Conservation (phyloP, 2,329 filamentous ascomycete species). For the Chrysoporthe deuterocubensis region DNA sequence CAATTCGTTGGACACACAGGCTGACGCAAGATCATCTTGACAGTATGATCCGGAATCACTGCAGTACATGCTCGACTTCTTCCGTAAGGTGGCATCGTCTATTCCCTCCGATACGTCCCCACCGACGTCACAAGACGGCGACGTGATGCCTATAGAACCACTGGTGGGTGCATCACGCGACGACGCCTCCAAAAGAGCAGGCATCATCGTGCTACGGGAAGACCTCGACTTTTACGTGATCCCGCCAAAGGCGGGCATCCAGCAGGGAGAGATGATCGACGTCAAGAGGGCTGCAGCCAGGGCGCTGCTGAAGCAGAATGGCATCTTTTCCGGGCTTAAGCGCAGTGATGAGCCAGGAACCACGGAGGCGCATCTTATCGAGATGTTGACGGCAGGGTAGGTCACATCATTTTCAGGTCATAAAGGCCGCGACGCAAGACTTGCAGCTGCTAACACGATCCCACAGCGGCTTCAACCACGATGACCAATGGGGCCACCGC, state of each 20-base stretch:
- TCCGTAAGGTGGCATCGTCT: slow-evolving; percentile 93
- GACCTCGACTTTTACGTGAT: slow-evolving; percentile 98
- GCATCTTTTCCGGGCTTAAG: slow-evolving; percentile 93
- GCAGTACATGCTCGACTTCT: slow-evolving; percentile 99
- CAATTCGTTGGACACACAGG: not conserved
- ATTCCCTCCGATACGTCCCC: slow-evolving; percentile 79
- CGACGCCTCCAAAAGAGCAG: slow-evolving; percentile 88
- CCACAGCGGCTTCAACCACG: slow-evolving; percentile 88
- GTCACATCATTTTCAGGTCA: slow-evolving; percentile 38
- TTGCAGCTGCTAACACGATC: not conserved
- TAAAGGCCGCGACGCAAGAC: not conserved
- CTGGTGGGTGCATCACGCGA: slow-evolving; percentile 67
- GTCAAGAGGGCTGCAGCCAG: slow-evolving; percentile 91
- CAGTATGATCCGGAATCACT: slow-evolving; percentile 96
- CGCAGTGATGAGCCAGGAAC: slow-evolving; percentile 95
- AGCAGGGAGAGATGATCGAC: slow-evolving; percentile 88
- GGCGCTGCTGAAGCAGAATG: slow-evolving; percentile 85
- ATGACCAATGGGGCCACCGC: slow-evolving; percentile 93
- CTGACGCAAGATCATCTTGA: slow-evolving; percentile 30
- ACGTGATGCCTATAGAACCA: slow-evolving; percentile 72
- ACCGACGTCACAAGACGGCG: slow-evolving; percentile 64
- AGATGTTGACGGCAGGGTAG: slow-evolving; percentile 98
- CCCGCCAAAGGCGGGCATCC: slow-evolving; percentile 82
- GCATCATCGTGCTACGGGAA: slow-evolving; percentile 95
- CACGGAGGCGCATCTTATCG: slow-evolving; percentile 96